Evolutionary conservation across 139 green algal genomes (phyloP), one percentile per base, ranked within the genome.

Genomic region (Volvox africanus): DNA sequence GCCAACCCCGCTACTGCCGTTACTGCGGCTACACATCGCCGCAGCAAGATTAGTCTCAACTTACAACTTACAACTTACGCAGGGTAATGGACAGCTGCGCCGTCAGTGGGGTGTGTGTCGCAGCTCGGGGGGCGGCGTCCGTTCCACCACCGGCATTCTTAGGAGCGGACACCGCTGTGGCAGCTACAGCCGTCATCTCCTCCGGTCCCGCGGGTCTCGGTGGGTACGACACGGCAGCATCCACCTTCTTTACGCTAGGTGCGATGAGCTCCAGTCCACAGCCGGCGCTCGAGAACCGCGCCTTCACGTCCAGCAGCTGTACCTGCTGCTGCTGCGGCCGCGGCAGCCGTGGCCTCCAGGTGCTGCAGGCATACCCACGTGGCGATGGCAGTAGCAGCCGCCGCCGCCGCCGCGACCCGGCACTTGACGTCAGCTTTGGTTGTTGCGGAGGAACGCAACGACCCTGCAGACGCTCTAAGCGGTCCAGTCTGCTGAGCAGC

Each of bases 31-130:
- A 9, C 44, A 55, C 44, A 9, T 9, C 44, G 5, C 44, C 9
- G 44, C 44, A 55, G 5, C 44, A n/a, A n/a, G n/a, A n/a, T n/a
- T n/a, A n/a, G n/a, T n/a, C n/a, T n/a, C n/a, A n/a, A n/a, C n/a
- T n/a, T n/a, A n/a, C 44, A 55, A 55, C 44, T 55, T 55, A 55
- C 44, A 55, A 55, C 44, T 55, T 55, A 9, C 75, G 75, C 20
- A 81, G 75, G 20, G 30, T 61, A 11, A 81, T 81, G 75, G 75
- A 61, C 75, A 81, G 75, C 30, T 55, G 75, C 75, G 75, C 75
- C 13, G 75, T 61, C 32, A 81, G 16, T 1, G 32, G 20, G 17
- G 75, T n/a, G 14, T 28, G 11, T 24, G 65, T 12, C 9, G 21
- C 65, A 26, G 11, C 65, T 26, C 65, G 6, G 11, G 44, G 9